Evolutionary conservation across 2,329 filamentous ascomycete species (phyloP), one percentile per base, ranked within the genome.

Genomic region (Acrocalymma vagum): DNA sequence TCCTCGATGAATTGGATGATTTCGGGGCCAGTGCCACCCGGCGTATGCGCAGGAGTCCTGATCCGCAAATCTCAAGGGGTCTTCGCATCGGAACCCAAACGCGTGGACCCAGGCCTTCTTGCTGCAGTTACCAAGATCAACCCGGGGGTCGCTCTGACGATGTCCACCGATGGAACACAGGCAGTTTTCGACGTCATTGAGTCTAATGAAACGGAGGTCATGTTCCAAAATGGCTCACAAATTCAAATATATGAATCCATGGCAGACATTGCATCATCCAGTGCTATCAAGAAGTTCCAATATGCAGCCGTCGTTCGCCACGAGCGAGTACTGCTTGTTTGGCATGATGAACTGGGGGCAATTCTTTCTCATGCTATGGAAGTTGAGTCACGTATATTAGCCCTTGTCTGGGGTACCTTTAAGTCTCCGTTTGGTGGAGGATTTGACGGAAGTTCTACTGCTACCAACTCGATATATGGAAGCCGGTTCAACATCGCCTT

Each of bases 341-440:
- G 88, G 88, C 88, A 92, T 47, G 88, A 92, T 55, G 86, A 91
- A 38, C 80, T 87, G 2, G 74, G 85, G 38, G 84, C 90, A 55
- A 74, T 92, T 10, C 77, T 90, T 6, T 73, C 80, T 39, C 78
- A 87, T 38, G 88, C 87, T 29, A 84, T 85, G 65, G 77, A 78
- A 15, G 89, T 92, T 45, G 87, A 92, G 69, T 80, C 80, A 1
- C 86, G 90, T 67, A 76, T 92, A 26, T 88, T 90, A 81, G 82
- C 88, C 38, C 77, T 82, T 65, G 81, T 85, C 36, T 86, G 82
- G 82, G 74, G 68, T 15, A 71, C 72, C 1, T 70, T 73, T 1
- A 65, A 67, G 10, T 63, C 70, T 3, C 72, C 77, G 10, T 74
- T 75, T 32, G 74, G 78, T 21, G 66, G 66, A 21, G 66, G 66